These are phyloP conservation scores for Xylaria scruposa DNA, from an alignment of 495 filamentous ascomycete species.

Conservation along the genomic window DNA sequence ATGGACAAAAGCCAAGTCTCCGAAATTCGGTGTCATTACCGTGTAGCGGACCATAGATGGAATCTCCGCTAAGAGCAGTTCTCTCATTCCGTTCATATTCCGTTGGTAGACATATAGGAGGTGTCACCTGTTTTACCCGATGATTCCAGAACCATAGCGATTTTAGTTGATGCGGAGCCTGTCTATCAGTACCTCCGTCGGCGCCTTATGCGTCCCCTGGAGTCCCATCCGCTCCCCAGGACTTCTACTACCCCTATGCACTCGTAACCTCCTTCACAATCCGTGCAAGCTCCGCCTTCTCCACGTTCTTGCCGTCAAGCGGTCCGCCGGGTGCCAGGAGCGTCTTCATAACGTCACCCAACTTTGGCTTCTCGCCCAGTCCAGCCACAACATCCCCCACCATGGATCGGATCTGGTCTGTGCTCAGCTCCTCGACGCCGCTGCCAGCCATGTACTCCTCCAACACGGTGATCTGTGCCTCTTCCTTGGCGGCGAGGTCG, in stretches of 20 bases:
- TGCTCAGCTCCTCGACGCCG: conserved; percentile 48
- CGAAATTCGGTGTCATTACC: background rate
- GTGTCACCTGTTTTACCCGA: too few relatives aligned
- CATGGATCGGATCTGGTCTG: conserved; percentile 47
- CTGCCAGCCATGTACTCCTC: conserved; percentile 55
- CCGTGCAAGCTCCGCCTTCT: conserved; percentile 42
- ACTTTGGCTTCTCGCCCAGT: conserved; percentile 33
- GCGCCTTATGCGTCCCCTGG: too few relatives aligned
- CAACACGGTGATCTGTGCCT: conserved; percentile 52
- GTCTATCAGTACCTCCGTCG: too few relatives aligned
- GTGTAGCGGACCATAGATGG: background rate
- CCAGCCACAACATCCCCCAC: conserved; percentile 48
- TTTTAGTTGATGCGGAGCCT: too few relatives aligned
- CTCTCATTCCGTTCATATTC: background rate
- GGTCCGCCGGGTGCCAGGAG: conserved; percentile 44
- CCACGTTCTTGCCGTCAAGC: conserved; percentile 47
- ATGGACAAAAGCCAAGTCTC: background rate
- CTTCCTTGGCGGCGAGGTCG: conserved; percentile 63
- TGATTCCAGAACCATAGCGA: too few relatives aligned
- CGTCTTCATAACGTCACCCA: conserved; percentile 48
- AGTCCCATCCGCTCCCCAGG: too few relatives aligned
- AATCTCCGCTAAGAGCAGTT: background rate
- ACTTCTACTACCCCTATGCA: too few relatives aligned
- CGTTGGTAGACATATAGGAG: background rate
- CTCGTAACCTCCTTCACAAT: conserved; percentile 41